Conservation (phyloP, 352 stramenopile species). For the Pythium periplocum region DNA sequence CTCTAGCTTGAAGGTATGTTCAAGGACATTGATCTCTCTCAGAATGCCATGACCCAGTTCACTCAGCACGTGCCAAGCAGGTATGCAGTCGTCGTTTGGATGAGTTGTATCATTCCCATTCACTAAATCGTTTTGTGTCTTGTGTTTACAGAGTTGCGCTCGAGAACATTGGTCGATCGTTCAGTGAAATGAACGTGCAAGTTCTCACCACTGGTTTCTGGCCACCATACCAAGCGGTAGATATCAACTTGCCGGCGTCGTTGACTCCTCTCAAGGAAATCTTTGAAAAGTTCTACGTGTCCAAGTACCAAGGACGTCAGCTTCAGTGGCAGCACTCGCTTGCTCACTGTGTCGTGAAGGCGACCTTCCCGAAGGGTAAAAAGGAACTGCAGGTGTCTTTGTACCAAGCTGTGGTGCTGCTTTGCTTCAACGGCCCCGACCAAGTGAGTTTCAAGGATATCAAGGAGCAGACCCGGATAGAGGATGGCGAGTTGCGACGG, state of each 20-base stretch:
- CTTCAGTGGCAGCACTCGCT: constrained; percentile 91
- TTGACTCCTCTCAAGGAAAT: constrained; percentile 72
- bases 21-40: constrained; percentile 97
- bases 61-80: constrained; percentile 71
- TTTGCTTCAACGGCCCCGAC: constrained; percentile 75
- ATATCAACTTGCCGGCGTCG: constrained; percentile 69
- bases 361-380: constrained; percentile 64
- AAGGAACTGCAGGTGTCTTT: constrained; percentile 88
- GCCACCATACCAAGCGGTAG: constrained; percentile 89
- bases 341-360: constrained; percentile 85
- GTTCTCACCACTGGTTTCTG: constrained; percentile 98
- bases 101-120: neutral
- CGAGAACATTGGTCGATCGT: constrained; percentile 32
- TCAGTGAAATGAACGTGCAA: constrained; percentile 94
- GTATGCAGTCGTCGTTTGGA: constrained; percentile 16
- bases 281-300: constrained; percentile 88
- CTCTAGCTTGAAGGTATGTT: constrained; percentile 98
- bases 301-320: constrained; percentile 85
- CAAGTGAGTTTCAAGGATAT: constrained; percentile 82
- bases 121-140: neutral
- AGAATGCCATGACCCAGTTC: constrained; percentile 94
- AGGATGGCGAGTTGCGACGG: constrained; percentile 85
- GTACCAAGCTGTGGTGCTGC: constrained; percentile 82
- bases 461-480: constrained; percentile 84
- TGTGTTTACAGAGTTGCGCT: constrained; percentile 23